phyloP scores from a whole-genome alignment of 805 yeast species.

The Cyberlindnera maclurae region DNA sequence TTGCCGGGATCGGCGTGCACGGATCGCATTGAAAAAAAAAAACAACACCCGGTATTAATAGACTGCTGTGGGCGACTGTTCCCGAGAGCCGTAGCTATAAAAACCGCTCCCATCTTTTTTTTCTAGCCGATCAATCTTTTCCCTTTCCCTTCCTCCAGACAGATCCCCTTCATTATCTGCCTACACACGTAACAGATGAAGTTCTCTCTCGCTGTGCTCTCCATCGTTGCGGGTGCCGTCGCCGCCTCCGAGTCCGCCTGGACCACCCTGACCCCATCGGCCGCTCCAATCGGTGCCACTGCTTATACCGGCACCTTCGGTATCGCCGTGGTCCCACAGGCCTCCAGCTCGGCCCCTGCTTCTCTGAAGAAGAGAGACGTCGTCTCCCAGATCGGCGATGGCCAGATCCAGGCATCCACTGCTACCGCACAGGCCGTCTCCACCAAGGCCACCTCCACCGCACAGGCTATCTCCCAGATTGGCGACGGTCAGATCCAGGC shows the following conservation, averaged over 20 bases:
- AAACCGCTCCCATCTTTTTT: background rate
- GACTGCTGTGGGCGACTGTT: background rate
- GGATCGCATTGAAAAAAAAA: too few relatives aligned
- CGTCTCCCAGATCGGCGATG: constrained; percentile 54
- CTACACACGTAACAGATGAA: constrained; percentile 5
- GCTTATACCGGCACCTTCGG: constrained; percentile 55
- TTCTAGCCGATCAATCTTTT: background rate
- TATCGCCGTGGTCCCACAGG: constrained; percentile 50
- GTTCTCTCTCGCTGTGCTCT: constrained; percentile 29
- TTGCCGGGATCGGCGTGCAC: too few relatives aligned
- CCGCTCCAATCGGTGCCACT: constrained; percentile 48
- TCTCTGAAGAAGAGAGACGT: constrained; percentile 33
- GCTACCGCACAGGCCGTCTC: constrained; percentile 26
- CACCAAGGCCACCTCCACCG: constrained; percentile 19
- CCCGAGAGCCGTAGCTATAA: background rate
- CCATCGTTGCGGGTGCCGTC: constrained; percentile 38
- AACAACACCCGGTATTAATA: too few relatives aligned
- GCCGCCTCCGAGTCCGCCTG: constrained; percentile 67
- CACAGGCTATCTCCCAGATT: constrained; percentile 32
- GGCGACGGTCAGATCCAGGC: constrained; percentile 38
- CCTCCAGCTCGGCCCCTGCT: constrained; percentile 21
- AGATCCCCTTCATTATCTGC: background rate
- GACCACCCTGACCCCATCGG: constrained; percentile 64
- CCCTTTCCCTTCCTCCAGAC: background rate
- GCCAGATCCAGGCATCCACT: constrained; percentile 49